These are phyloP conservation scores for Juglanconis juglandina DNA, from an alignment of 2,329 filamentous ascomycete genomes.

Conservation along the genomic window DNA sequence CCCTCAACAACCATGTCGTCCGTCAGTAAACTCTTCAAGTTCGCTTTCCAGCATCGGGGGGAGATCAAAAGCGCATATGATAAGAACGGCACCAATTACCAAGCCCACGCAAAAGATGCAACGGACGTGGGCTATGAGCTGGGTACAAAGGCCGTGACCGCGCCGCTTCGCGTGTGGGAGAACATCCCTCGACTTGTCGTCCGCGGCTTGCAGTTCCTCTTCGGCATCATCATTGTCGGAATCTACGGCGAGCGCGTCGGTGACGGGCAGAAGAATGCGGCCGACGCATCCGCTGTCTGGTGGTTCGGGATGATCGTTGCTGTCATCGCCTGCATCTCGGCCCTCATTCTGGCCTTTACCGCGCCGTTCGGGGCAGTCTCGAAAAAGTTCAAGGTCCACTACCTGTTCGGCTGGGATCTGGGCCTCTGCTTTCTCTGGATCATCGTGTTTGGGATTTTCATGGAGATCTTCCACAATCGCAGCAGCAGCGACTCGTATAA, in stretches of 20 bases:
- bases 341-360: constrained; percentile 38
- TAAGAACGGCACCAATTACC: constrained; percentile 15
- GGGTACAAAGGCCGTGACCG: constrained; percentile 41
- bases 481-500: constrained; percentile 50
- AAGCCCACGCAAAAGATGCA: constrained; percentile 14
- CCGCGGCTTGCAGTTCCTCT: constrained; percentile 66
- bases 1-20: neutral
- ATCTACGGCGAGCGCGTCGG: constrained; percentile 64
- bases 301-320: constrained; percentile 60
- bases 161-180: constrained; percentile 44
- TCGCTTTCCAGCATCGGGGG: constrained; percentile 9
- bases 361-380: constrained; percentile 34
- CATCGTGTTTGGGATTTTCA: constrained; percentile 69
- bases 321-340: constrained; percentile 50
- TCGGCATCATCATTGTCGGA: constrained; percentile 65
- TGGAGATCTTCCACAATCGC: constrained; percentile 63
- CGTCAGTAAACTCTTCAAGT: constrained; percentile 6
- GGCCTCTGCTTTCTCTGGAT: constrained; percentile 53
- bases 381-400: constrained; percentile 37
- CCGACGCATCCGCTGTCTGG: constrained; percentile 48
- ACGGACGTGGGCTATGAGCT: constrained; percentile 9
- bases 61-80: constrained; percentile 8
- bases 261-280: constrained; percentile 31
- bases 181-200: constrained; percentile 48
- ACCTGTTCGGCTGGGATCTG: constrained; percentile 43